Base-by-base conservation (phyloP, 768 basidiomycete genomes). In the Mrakia gelida region DNA sequence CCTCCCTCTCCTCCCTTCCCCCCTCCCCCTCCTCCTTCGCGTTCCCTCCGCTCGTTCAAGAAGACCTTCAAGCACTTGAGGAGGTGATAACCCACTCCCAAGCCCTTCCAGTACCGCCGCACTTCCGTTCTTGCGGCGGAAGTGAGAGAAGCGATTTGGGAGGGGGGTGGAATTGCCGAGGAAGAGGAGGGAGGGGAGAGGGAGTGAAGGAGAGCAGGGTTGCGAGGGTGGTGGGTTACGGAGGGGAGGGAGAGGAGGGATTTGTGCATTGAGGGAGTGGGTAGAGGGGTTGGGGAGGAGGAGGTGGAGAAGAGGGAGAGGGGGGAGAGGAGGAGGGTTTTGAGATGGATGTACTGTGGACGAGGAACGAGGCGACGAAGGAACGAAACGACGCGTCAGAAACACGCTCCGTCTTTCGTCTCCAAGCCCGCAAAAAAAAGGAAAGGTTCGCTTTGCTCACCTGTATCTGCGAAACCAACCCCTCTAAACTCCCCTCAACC, bases 301-400 rank as follows among this genome's bases (percentile, higher is more conserved):
- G 45, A 11, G 45, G 43, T 23, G 41, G 30, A 3, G 30, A 78
- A 70, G 45, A 73, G 63, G 38, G 73, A 73, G 10, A 78, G 52
- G 0, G 65, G 77, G 34, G 72, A 73, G 13, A 62, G 45, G 38
- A 65, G 43, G 43, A 70, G 73, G 28, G 65, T 61, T 30, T 62
- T 56, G n/a, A 78, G 41, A 28, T 78, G 65, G 72, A 78, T 78
- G 65, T 78, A 78, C 77, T 78, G 32, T 10, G 4, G n/a, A 54
- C 45, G 45, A 45, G 41, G 41, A n/a, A 11, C 11, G 41, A 45
- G 45, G 45, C 2, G 11, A 45, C 38, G 28, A 18, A 34, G 38
- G 68, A 28, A 68, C 0, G 38, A 26, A 52, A 45, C 23, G 3
- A 75, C 75, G 49, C 49, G 49, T 52, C 49, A 21, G 49, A 16